Percentiles rank a stretch among this genome's conserved stretches.
These are phyloP conservation scores for Fusarium devonianum DNA, from an alignment of 2,329 filamentous ascomycete genomes.

Conservation along the genomic window DNA sequence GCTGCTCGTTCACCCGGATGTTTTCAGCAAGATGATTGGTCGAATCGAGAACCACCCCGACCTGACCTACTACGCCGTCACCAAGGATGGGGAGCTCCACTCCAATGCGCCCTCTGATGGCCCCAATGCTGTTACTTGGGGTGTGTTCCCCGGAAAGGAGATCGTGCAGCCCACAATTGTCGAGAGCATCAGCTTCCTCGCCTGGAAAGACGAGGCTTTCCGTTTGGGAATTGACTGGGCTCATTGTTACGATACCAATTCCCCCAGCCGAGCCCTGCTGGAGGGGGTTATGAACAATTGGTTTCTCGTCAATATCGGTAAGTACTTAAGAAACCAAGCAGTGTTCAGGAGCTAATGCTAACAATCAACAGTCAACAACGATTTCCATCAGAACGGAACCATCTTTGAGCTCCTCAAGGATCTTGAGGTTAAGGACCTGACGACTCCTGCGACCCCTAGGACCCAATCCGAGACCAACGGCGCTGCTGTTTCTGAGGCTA, in stretches of 20 bases:
- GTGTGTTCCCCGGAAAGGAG: constrained; percentile 97
- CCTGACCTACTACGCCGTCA: constrained; percentile 93
- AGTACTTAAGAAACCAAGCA: constrained; percentile 45
- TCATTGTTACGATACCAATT: constrained; percentile 81
- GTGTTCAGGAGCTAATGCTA: background rate
- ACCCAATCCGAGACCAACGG: constrained; percentile 34
- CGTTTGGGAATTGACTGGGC: constrained; percentile 92
- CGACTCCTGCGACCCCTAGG: constrained; percentile 48
- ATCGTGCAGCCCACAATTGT: constrained; percentile 99
- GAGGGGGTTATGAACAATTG: constrained; percentile 86
- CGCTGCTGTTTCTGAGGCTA: constrained; percentile 10
- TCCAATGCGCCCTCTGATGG: constrained; percentile 86
- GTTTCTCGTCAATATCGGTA: constrained; percentile 95
- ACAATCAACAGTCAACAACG: constrained; percentile 79
- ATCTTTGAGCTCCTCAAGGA: constrained; percentile 89
- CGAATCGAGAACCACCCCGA: constrained; percentile 81
- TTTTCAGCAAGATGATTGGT: constrained; percentile 78
- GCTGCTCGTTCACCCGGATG: constrained; percentile 80
- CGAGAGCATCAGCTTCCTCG: constrained; percentile 95
- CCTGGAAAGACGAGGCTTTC: constrained; percentile 98
- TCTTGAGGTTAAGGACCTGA: constrained; percentile 71
- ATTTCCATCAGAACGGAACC: constrained; percentile 84
- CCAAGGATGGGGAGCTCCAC: constrained; percentile 79
- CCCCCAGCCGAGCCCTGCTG: constrained; percentile 80
- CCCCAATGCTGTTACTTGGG: constrained; percentile 99